Evolutionary conservation across 2,329 filamentous ascomycete species (phyloP).

Genomic region (Eutypella sp.): DNA sequence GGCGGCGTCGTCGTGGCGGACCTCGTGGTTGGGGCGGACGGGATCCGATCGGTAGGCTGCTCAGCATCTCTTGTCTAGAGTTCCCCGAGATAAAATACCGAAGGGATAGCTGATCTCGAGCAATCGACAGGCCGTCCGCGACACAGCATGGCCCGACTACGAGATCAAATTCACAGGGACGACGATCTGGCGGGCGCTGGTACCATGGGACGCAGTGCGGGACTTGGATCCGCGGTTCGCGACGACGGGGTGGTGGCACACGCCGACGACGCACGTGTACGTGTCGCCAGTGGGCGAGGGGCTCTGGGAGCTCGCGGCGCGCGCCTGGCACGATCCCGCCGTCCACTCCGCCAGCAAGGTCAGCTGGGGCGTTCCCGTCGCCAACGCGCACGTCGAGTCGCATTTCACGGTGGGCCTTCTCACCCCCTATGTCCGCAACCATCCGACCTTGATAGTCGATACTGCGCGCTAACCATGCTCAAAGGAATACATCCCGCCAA

Average conservation of each 20-base stretch:
- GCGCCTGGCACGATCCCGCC: conserved; percentile 21
- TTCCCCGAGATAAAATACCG: conserved; percentile 28
- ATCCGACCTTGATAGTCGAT: conserved; percentile 1
- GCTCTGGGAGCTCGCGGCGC: conserved; percentile 22
- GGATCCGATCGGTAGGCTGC: conserved; percentile 41
- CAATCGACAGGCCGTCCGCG: conserved; percentile 21
- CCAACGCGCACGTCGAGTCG: conserved; percentile 20
- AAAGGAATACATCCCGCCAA: conserved; percentile 35
- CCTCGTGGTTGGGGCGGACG: conserved; percentile 47
- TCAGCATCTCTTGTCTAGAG: not conserved
- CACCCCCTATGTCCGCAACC: conserved; percentile 16
- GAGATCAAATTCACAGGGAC: conserved; percentile 32
- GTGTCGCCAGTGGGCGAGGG: conserved; percentile 24
- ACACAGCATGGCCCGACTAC: conserved; percentile 20
- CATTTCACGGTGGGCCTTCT: conserved; percentile 24
- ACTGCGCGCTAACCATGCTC: not conserved
- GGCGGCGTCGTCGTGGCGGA: conserved; percentile 34
- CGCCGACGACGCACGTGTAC: conserved; percentile 23
- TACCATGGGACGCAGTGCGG: conserved; percentile 31
- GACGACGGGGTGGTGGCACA: conserved; percentile 25
- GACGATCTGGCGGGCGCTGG: conserved; percentile 41
- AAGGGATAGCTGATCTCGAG: conserved; percentile 9
- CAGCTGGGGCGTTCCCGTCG: conserved; percentile 24
- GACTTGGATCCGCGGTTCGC: conserved; percentile 23
- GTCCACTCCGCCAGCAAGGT: conserved; percentile 22